Evolutionary conservation across 192 early-diverging fungal species (phyloP).

Genomic region (Backusella psychrophila): DNA sequence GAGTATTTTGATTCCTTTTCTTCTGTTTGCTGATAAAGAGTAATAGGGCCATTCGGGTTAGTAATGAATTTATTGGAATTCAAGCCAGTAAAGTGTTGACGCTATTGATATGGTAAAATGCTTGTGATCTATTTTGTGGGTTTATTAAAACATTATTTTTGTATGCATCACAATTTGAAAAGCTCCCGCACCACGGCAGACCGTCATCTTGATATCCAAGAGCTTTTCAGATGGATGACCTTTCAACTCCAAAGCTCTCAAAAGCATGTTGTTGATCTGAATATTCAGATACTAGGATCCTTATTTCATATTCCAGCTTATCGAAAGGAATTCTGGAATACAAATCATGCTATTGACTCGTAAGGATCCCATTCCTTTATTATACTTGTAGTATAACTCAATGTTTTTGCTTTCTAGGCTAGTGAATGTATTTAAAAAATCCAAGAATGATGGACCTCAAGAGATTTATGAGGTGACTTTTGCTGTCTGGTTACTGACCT

Average conservation of each 20-base stretch:
- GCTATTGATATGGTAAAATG: conserved; percentile 54
- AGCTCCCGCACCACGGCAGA: conserved; percentile 27
- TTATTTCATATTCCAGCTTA: conserved; percentile 58
- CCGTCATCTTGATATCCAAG: conserved; percentile 47
- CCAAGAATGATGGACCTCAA: conserved; percentile 65
- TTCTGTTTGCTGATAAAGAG: not conserved
- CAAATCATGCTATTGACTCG: conserved; percentile 50
- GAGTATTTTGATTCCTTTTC: conserved; percentile 8
- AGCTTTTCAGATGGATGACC: conserved; percentile 69
- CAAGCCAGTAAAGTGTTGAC: conserved; percentile 84
- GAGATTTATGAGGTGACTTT: conserved; percentile 94
- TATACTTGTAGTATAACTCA: not conserved
- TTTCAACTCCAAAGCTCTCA: conserved; percentile 57
- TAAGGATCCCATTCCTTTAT: conserved; percentile 39
- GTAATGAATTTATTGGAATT: conserved; percentile 86
- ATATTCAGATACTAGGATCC: conserved; percentile 78
- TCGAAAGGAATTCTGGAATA: conserved; percentile 61
- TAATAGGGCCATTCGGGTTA: conserved; percentile 66
- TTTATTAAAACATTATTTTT: not conserved
- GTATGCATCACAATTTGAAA: not conserved
- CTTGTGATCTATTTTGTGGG: not conserved
- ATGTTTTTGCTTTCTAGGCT: conserved; percentile 39
- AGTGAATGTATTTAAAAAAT: conserved; percentile 58
- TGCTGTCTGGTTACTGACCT: conserved; percentile 88
- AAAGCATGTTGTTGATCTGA: conserved; percentile 68